A percentile compares a stretch with the other conserved stretches of the same genome.
Evolutionary conservation across 441 rosid species (phyloP).

Genomic region (Arabidopsis hybrid): DNA sequence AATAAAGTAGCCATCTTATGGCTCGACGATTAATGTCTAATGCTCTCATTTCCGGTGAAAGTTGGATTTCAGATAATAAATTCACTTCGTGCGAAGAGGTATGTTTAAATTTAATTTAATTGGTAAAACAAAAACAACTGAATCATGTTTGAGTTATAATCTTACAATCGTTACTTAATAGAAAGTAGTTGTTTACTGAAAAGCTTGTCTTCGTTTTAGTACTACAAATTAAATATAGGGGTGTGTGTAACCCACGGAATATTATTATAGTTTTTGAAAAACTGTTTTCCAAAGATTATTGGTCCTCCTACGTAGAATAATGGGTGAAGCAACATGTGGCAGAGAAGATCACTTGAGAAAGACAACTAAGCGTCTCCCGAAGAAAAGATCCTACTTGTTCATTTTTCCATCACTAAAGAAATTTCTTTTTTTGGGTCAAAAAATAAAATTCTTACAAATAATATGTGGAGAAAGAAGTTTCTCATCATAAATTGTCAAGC

Average conservation of each 20-base stretch:
- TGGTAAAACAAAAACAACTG: too few species aligned
- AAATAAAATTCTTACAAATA: background rate
- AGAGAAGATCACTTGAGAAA: background rate
- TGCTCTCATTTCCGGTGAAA: too few species aligned
- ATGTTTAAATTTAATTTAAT: too few species aligned
- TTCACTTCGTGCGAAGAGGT: too few species aligned
- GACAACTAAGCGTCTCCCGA: background rate
- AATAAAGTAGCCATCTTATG: too few species aligned
- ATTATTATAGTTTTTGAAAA: background rate
- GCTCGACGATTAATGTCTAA: too few species aligned
- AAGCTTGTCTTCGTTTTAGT: too few species aligned
- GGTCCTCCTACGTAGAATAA: background rate
- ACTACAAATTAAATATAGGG: background rate
- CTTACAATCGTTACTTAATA: too few species aligned
- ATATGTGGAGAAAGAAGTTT: background rate
- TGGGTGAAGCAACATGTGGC: conserved; percentile 19
- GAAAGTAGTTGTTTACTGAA: too few species aligned
- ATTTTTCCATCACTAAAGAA: conserved; percentile 17
- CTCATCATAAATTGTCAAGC: background rate
- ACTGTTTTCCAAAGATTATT: background rate
- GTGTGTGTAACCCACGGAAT: background rate
- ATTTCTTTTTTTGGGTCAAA: background rate
- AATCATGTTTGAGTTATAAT: too few species aligned
- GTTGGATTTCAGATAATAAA: too few species aligned
- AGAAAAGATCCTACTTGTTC: conserved; percentile 22